These are phyloP conservation scores for Graphilbum fragrans DNA, from an alignment of 2,329 filamentous ascomycete species.

Conservation along the genomic window DNA sequence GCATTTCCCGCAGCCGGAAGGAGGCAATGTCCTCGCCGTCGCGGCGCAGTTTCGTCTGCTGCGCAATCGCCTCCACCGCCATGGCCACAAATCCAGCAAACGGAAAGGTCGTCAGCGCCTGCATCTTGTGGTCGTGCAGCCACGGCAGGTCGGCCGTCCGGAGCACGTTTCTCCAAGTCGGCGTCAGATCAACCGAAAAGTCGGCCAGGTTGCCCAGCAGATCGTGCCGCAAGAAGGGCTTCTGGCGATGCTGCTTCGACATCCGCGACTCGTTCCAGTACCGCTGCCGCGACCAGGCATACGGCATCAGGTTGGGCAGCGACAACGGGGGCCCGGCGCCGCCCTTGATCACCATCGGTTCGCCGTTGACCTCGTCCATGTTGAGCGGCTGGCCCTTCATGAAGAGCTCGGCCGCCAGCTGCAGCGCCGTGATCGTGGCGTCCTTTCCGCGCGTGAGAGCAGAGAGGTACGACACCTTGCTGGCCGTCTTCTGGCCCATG, in stretches of 20 bases:
- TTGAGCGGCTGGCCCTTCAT: not conserved
- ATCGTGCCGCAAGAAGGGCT: slow-evolving; percentile 6
- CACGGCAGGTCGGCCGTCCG: slow-evolving; percentile 6
- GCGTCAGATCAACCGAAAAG: slow-evolving; percentile 5
- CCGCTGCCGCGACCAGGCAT: slow-evolving; percentile 8
- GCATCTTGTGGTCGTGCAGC: slow-evolving; percentile 16
- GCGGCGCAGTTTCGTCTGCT: too few species aligned
- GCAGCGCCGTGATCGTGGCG: not conserved
- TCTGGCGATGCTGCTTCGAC: not conserved
- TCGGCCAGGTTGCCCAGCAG: slow-evolving; percentile 9
- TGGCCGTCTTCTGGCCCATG: not conserved
- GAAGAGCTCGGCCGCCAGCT: not conserved
- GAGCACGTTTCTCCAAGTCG: slow-evolving; percentile 9
- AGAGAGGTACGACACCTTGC: not conserved
- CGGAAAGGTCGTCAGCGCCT: slow-evolving; percentile 13
- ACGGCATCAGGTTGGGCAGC: not conserved
- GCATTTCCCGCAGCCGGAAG: slow-evolving; percentile 15
- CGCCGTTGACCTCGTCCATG: slow-evolving; percentile 2
- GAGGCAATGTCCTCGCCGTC: slow-evolving; percentile 14
- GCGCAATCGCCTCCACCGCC: slow-evolving; percentile 8
- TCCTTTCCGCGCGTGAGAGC: not conserved
- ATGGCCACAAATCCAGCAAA: slow-evolving; percentile 8
- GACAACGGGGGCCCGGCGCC: slow-evolving; percentile 3
- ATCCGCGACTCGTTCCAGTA: slow-evolving; percentile 10
- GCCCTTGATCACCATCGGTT: too few species aligned